Evolutionary conservation across 306 rosid species (phyloP), one percentile per base, ranked within the genome.

Genomic region (Prunus armeniaca): DNA sequence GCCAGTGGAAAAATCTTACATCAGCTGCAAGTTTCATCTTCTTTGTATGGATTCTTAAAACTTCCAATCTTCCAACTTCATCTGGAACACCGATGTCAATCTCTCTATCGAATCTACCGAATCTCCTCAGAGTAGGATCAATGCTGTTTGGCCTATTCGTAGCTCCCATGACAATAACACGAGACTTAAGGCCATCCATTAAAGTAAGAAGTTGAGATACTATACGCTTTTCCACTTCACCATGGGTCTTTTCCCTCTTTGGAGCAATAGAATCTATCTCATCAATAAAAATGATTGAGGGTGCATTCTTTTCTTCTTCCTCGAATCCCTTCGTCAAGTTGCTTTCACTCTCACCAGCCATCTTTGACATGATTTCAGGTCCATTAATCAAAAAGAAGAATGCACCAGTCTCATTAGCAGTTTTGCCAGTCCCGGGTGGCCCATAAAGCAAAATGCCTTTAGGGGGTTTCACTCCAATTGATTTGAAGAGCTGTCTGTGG

Each of bases 371-470:
- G 20, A 90, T 90, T 77, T 90, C 90, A 1, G 95, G 92, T 8
- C 95, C 95, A 52, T 90, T 84, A 34, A 90, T 90, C 77, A 84
- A 54, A 79, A 90, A 84, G 88, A 88, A 90, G 84, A 90, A 90
- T n/a, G 88, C 90, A 38, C 90, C 92, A 15, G 95, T 90, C 79
- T 90, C 92, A 76, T 90, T 90, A 51, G 95, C 95, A 46, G 92
- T 90, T 69, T 90, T 88, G 57, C 95, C 95, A 27, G 95, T 88
- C 74, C 95, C 89, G 50, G 95, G 90, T 55, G 90, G 95, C 46
- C 95, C 92, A 83, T 86, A 84, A n/a, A 87, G 89, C 83, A 89
- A 80, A 72, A 89, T 87, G 11, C 94, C 94, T 72, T 89, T 87
- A 5, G 94, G 94, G 19, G 91, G 94, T 82, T 89, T 87, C 56